Evolutionary conservation across 2,329 filamentous ascomycete species (phyloP).

Genomic region (Epichloe uncinata): DNA sequence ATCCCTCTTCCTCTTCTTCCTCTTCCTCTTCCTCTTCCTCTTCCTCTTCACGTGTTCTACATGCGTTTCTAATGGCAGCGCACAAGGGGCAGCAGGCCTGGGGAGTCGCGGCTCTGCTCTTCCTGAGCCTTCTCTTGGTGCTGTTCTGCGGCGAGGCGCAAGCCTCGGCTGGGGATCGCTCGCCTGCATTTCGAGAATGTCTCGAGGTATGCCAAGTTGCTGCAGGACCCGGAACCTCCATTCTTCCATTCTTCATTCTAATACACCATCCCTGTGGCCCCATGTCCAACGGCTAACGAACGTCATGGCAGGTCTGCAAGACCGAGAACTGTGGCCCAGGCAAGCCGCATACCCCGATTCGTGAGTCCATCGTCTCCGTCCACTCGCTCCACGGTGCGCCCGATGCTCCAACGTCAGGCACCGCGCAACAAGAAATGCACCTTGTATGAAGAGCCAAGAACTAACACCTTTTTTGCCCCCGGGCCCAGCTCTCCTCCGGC

Average conservation of each 20-base stretch:
- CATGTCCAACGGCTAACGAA: neutral
- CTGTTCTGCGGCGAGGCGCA: conserved; percentile 31
- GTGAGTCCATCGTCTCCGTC: conserved; percentile 37
- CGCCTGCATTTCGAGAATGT: conserved; percentile 81
- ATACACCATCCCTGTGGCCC: too few relatives aligned
- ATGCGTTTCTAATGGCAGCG: conserved; percentile 21
- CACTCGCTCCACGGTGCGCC: neutral
- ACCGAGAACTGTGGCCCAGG: conserved; percentile 63
- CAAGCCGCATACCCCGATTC: conserved; percentile 46
- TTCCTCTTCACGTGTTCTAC: conserved; percentile 5
- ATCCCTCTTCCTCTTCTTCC: too few relatives aligned
- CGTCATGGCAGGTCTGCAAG: conserved; percentile 52
- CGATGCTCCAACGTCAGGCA: too few relatives aligned
- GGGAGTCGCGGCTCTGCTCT: conserved; percentile 14
- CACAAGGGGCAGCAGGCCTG: conserved; percentile 21
- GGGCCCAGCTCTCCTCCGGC: conserved; percentile 60
- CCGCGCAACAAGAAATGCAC: neutral
- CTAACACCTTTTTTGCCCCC: neutral
- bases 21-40: neutral
- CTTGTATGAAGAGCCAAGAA: neutral
- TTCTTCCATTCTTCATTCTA: too few relatives aligned
- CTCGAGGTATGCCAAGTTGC: conserved; percentile 46
- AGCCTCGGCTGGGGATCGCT: conserved; percentile 70
- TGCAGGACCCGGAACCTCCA: conserved; percentile 5
- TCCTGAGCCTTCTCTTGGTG: conserved; percentile 22